These are phyloP conservation scores for Termitomyces sp. DNA, from an alignment of 768 basidiomycete species.

Conservation along the genomic window DNA sequence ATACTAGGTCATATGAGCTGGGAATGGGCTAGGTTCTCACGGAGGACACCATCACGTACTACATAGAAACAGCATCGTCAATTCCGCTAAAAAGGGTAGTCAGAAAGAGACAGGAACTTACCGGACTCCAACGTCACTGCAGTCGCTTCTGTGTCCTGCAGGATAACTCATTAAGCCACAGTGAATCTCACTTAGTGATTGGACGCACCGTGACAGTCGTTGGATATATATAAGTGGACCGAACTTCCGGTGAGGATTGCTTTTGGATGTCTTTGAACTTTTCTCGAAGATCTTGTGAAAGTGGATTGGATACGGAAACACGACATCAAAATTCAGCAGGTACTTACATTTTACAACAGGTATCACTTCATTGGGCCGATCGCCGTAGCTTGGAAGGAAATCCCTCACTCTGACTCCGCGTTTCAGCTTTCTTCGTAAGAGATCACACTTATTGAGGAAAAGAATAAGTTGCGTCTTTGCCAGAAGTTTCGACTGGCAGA, in stretches of 20 bases:
- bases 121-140: slow-evolving; percentile 56
- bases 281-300: slow-evolving; percentile 53
- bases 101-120: slow-evolving; percentile 15
- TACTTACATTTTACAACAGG: slow-evolving; percentile 61
- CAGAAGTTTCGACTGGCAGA: slow-evolving; percentile 66
- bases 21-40: slow-evolving; percentile 51
- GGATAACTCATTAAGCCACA: neutral
- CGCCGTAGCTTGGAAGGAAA: slow-evolving; percentile 64
- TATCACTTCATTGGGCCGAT: slow-evolving; percentile 63
- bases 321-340: neutral
- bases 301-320: neutral
- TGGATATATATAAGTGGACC: slow-evolving; percentile 60
- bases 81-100: neutral
- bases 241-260: slow-evolving; percentile 49
- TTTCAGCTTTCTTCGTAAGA: slow-evolving; percentile 62
- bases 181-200: neutral
- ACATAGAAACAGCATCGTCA: neutral
- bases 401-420: slow-evolving; percentile 53
- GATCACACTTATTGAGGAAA: slow-evolving; percentile 68
- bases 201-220: slow-evolving; percentile 65
- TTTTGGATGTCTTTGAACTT: slow-evolving; percentile 69
- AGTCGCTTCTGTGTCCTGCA: slow-evolving; percentile 60
- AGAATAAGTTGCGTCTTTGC: slow-evolving; percentile 56
- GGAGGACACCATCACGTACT: slow-evolving; percentile 64
- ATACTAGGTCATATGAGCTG: slow-evolving; percentile 40